These are phyloP conservation scores for Aureoboletus auriporus DNA, from an alignment of 768 basidiomycete species.

Conservation along the genomic window DNA sequence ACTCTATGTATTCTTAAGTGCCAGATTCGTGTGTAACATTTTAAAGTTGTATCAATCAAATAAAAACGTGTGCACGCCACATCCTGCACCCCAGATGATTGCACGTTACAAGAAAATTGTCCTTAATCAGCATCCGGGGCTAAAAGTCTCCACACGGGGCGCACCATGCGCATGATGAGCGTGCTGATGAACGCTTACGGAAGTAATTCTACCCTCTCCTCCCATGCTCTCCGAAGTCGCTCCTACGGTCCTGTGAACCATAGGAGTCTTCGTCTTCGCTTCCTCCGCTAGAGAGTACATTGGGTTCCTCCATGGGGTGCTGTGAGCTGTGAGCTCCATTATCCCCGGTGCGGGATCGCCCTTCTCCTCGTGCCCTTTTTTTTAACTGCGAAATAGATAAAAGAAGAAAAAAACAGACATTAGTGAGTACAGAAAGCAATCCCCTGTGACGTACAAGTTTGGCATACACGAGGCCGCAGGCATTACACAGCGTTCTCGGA, in stretches of 20 bases:
- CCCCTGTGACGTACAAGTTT: slow-evolving; percentile 61
- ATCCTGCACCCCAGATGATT: slow-evolving; percentile 1
- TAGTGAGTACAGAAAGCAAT: slow-evolving; percentile 17
- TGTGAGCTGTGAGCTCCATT: slow-evolving; percentile 29
- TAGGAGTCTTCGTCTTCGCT: slow-evolving; percentile 33
- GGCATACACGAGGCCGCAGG: slow-evolving; percentile 83
- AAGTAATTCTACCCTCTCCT: slow-evolving; percentile 27
- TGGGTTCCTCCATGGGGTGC: slow-evolving; percentile 24
- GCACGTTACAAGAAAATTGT: slow-evolving; percentile 18
- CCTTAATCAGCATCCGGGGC: slow-evolving; percentile 14
- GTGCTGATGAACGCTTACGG: slow-evolving; percentile 16
- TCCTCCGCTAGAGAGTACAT: slow-evolving; percentile 25
- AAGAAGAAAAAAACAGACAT: slow-evolving; percentile 13
- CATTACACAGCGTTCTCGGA: slow-evolving; percentile 80
- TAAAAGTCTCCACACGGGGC: slow-evolving; percentile 6
- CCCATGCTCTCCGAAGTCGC: slow-evolving; percentile 32
- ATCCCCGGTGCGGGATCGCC: slow-evolving; percentile 23
- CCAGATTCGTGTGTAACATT: slow-evolving; percentile 9
- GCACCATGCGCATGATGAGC: slow-evolving; percentile 16
- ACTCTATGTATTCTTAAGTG: slow-evolving; percentile 4
- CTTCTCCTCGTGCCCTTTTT: slow-evolving; percentile 33
- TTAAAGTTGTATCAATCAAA: slow-evolving; percentile 10
- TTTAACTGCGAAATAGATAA: slow-evolving; percentile 22
- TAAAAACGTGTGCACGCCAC: neutral
- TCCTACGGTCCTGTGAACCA: slow-evolving; percentile 32